Percentiles rank a stretch among this genome's conserved stretches.
Evolutionary conservation across 352 stramenopile species (phyloP).

Genomic region (Phytophthora fragariae): DNA sequence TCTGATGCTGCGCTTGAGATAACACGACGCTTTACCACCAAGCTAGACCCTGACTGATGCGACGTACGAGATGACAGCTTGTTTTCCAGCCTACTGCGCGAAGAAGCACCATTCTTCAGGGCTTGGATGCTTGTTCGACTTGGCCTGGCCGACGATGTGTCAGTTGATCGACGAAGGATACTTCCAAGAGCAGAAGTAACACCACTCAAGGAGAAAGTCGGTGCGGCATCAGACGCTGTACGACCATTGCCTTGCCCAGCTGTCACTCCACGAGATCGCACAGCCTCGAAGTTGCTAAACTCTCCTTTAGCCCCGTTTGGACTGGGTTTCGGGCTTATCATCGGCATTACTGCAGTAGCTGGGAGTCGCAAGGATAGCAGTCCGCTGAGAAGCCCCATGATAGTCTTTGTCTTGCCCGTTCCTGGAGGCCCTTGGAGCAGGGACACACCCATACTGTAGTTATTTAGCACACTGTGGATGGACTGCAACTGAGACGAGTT

Average conservation of each 20-base stretch:
- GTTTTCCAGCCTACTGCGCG: slow-evolving; percentile 69
- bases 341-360: slow-evolving; percentile 51
- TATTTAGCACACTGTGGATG: slow-evolving; percentile 89
- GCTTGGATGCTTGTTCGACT: slow-evolving; percentile 72
- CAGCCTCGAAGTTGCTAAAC: slow-evolving; percentile 66
- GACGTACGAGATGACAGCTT: slow-evolving; percentile 56
- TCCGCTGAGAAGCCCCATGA: slow-evolving; percentile 85
- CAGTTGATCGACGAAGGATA: slow-evolving; percentile 64
- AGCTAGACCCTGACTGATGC: slow-evolving; percentile 28
- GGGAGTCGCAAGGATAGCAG: slow-evolving; percentile 73
- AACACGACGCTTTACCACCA: slow-evolving; percentile 63
- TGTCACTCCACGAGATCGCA: slow-evolving; percentile 40
- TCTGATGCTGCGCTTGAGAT: slow-evolving; percentile 47
- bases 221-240: slow-evolving; percentile 6
- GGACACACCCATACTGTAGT: slow-evolving; percentile 87
- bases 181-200: slow-evolving; percentile 57
- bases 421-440: slow-evolving; percentile 95
- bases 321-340: slow-evolving; percentile 27
- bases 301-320: slow-evolving; percentile 26
- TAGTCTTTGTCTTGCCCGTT: slow-evolving; percentile 96
- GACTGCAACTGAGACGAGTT: slow-evolving; percentile 90
- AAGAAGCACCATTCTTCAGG: slow-evolving; percentile 63
- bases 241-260: slow-evolving; percentile 16
- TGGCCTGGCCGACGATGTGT: slow-evolving; percentile 22
- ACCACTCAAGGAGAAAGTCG: slow-evolving; percentile 67